Evolutionary conservation across 305 asterid genomes (phyloP).

Genomic region (Fraxinus nigra): DNA sequence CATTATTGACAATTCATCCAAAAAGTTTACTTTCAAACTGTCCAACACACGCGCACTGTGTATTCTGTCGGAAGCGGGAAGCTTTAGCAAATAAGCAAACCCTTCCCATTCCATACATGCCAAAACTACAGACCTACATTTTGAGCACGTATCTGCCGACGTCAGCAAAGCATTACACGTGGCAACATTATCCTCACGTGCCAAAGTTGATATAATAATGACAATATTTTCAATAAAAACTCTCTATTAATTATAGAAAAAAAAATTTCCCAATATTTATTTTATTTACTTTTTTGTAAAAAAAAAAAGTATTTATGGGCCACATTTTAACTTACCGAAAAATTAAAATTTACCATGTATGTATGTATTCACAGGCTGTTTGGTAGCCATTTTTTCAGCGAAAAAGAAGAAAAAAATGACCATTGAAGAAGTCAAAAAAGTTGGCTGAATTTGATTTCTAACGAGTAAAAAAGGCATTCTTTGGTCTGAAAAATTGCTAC

Average conservation of each 20-base stretch:
- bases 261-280: neutral
- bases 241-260: too few relatives aligned
- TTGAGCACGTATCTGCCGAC: conserved; percentile 33
- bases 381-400: too few relatives aligned
- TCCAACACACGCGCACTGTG: conserved; percentile 50
- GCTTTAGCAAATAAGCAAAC: conserved; percentile 18
- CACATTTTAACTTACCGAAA: too few relatives aligned
- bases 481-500: too few relatives aligned
- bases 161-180: conserved; percentile 34
- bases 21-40: conserved; percentile 28
- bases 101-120: conserved; percentile 31
- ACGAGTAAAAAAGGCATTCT: too few relatives aligned
- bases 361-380: too few relatives aligned
- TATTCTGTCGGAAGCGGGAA: conserved; percentile 37
- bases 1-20: conserved; percentile 19
- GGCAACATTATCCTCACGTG: conserved; percentile 26
- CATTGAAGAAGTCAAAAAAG: too few relatives aligned
- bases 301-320: too few relatives aligned
- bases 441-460: too few relatives aligned
- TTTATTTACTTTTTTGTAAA: neutral
- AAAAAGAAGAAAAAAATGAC: too few relatives aligned
- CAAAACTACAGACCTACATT: neutral
- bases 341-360: too few relatives aligned
- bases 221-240: too few relatives aligned
- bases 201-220: neutral